phyloP scores from a whole-genome alignment of 2,329 filamentous ascomycete species.

The Sporothrix pseudoabietina region DNA sequence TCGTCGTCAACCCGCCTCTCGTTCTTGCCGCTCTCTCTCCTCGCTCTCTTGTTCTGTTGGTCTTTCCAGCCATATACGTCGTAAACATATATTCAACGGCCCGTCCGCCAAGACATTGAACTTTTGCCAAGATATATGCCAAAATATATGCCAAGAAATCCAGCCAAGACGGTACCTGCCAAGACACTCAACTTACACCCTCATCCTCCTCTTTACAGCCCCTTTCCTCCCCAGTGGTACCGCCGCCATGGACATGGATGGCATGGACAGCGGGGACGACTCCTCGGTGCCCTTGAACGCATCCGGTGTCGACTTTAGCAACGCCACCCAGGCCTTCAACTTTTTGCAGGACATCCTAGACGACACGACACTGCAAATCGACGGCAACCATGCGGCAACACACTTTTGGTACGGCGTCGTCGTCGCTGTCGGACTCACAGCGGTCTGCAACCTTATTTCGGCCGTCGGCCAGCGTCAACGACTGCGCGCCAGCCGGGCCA shows the following conservation, averaged over 20 bases:
- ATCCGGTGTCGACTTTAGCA: slow-evolving; percentile 8
- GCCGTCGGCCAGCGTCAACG: not conserved
- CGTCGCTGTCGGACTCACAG: not conserved
- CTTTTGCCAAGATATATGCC: not conserved
- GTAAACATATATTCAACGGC: not conserved
- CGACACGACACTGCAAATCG: not conserved
- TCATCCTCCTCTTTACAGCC: not conserved
- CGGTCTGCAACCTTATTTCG: not conserved
- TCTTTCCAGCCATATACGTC: not conserved
- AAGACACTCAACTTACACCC: not conserved
- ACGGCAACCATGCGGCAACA: not conserved
- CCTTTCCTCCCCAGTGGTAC: not conserved
- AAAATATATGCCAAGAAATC: not conserved
- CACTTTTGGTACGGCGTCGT: slow-evolving; percentile 11
- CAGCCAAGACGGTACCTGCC: not conserved
- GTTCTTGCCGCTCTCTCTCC: not conserved
- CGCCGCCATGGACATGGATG: not conserved
- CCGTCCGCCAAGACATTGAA: slow-evolving; percentile 2
- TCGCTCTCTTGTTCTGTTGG: not conserved
- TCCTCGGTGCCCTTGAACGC: slow-evolving; percentile 2
- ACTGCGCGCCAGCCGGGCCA: not conserved
- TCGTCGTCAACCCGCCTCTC: not conserved
- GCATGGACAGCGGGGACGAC: slow-evolving; percentile 13
- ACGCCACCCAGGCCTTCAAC: not conserved
- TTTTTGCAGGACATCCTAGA: not conserved